A percentile compares a stretch with the other conserved stretches of the same genome.
These are phyloP conservation scores for Penicillium robsamsonii DNA, from an alignment of 495 filamentous ascomycete species.

Conservation along the genomic window DNA sequence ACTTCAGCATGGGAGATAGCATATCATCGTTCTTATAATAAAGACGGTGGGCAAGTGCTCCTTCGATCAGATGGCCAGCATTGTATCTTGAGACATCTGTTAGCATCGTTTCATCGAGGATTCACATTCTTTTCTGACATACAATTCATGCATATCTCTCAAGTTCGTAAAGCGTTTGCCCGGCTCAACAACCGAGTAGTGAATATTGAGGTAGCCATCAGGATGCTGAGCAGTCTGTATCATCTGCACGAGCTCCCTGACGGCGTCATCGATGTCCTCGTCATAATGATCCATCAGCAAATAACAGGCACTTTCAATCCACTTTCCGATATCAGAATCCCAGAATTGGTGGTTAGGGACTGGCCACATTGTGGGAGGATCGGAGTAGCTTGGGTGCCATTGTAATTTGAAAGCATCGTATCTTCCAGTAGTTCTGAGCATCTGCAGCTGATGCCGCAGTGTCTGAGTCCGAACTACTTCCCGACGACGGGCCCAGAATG, in stretches of 20 bases:
- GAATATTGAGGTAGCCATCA: slow-evolving; percentile 60
- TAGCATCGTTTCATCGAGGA: too few species aligned
- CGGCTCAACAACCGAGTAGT: slow-evolving; percentile 58
- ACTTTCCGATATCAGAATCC: slow-evolving; percentile 61
- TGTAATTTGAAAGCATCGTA: slow-evolving; percentile 55
- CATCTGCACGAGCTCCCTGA: slow-evolving; percentile 57
- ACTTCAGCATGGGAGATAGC: too few species aligned
- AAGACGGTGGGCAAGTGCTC: too few species aligned
- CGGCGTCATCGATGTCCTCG: slow-evolving; percentile 47
- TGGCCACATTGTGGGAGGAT: slow-evolving; percentile 47
- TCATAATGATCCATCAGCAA: slow-evolving; percentile 47
- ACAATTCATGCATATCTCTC: too few species aligned
- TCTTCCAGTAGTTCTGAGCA: slow-evolving; percentile 53
- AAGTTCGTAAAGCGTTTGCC: too few species aligned
- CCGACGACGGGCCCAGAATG: slow-evolving; percentile 40
- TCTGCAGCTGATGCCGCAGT: slow-evolving; percentile 45
- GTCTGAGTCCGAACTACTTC: slow-evolving; percentile 41
- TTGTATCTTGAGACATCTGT: too few species aligned
- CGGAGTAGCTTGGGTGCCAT: slow-evolving; percentile 51
- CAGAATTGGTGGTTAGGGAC: slow-evolving; percentile 56
- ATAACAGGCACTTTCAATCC: slow-evolving; percentile 61
- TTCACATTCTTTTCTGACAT: too few species aligned
- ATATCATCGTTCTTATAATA: too few species aligned
- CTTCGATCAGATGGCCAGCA: too few species aligned
- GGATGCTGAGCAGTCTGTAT: slow-evolving; percentile 50